phyloP scores from a whole-genome alignment of 2,329 filamentous ascomycete species.

The Periconia macrospinosa region DNA sequence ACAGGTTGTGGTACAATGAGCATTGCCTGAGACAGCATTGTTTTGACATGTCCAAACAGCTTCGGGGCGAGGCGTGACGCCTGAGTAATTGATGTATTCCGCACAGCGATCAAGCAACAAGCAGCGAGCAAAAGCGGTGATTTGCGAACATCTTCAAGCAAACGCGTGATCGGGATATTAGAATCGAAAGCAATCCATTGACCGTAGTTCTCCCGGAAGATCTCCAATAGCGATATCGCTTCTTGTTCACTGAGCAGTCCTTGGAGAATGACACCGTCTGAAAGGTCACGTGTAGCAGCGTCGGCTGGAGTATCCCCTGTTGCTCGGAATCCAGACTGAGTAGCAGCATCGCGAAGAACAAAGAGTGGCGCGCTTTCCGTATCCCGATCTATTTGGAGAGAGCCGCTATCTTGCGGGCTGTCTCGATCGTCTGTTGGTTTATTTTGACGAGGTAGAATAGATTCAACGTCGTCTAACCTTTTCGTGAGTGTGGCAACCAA shows the following conservation, averaged over 20 bases:
- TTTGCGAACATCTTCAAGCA: constrained; percentile 38
- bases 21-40: constrained; percentile 31
- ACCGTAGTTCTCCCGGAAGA: constrained; percentile 48
- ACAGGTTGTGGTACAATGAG: constrained; percentile 44
- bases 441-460: constrained; percentile 1
- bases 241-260: constrained; percentile 23
- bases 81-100: constrained; percentile 45
- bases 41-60: constrained; percentile 43
- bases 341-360: constrained; percentile 20
- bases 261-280: constrained; percentile 27
- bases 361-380: constrained; percentile 16
- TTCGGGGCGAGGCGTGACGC: constrained; percentile 41
- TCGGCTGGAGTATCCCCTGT: constrained; percentile 10
- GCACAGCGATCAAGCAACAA: constrained; percentile 46
- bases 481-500: constrained; percentile 12
- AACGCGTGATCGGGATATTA: constrained; percentile 19
- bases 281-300: constrained; percentile 7
- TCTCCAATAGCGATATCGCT: constrained; percentile 20
- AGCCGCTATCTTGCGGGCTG: background rate
- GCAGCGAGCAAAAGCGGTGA: constrained; percentile 46
- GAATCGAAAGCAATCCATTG: constrained; percentile 45
- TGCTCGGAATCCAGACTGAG: constrained; percentile 14
- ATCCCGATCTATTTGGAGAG: constrained; percentile 2
- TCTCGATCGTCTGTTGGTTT: background rate
- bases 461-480: constrained; percentile 17